Base-by-base conservation (phyloP, 2,329 filamentous ascomycete genomes). In the Fusarium clavum region DNA sequence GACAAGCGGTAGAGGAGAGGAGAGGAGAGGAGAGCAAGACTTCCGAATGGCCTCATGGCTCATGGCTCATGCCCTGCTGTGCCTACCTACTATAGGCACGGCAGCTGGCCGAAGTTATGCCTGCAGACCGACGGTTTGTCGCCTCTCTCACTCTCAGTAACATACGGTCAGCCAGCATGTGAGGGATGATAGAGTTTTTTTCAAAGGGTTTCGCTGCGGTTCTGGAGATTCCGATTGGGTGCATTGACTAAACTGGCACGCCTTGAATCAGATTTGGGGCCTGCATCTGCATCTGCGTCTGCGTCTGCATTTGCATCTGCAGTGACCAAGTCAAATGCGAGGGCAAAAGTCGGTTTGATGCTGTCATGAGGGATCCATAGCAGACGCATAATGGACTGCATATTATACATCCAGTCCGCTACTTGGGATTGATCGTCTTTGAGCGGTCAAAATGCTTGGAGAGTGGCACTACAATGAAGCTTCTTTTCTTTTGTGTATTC, bases 241-340 rank as follows among this genome's bases (percentile, higher is more conserved):
- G 38, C 29, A 47, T 20, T 27, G n/a, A 20, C 34, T 34, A 64
- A 48, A 52, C 61, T 67, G 69, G 73, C 67, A 73, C 55, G 61
- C 69, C 69, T 67, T 60, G 24, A 25, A 25, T 52, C 48, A 46
- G 29, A 40, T 41, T 52, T 57, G 25, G 53, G 46, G 30, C 47
- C 57, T 70, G 55, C 45, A 45, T 63, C 24, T 34, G 16, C 32
- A 9, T 34, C 34, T 20, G 14, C 32, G 8, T 16, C 8, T 48
- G 48, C 30, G 12, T 30, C 11, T 30, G 29, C 29, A 30, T 30
- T 30, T 30, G 29, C 55, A 30, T 48, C 46, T 48, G 48, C 30
- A 38, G 34, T 38, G 34, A 38, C 34, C 32, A 25, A 38, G 43
- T 60, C 57, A 12, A 57, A 55, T 60, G 40, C 27, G 58, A 63